phyloP scores from a whole-genome alignment of 108 stramenopile genomes.

The Skeletonema menzelii region DNA sequence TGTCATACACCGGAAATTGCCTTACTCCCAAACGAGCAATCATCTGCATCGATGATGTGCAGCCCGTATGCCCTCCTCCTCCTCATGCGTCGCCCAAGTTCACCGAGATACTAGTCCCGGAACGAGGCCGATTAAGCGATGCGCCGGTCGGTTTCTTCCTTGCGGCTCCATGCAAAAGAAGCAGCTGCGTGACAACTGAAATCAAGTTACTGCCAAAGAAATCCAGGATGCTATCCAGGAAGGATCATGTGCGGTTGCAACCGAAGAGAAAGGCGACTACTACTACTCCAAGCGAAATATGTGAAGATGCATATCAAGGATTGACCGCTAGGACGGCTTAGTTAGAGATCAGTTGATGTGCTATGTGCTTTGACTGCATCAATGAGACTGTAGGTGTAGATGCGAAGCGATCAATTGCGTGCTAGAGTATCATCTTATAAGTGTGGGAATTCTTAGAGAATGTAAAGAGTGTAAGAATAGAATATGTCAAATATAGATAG shows the following conservation, averaged over 20 bases:
- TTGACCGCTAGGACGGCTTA: background rate
- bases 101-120: background rate
- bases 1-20: background rate
- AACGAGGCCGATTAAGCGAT: background rate
- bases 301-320: background rate
- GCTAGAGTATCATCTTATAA: too few species aligned
- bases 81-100: background rate
- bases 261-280: too few species aligned
- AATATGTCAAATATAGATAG: too few species aligned
- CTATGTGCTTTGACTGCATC: too few species aligned
- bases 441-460: too few species aligned
- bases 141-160: background rate
- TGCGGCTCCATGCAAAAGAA: background rate
- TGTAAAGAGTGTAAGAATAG: too few species aligned
- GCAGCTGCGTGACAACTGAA: background rate
- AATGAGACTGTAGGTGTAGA: too few species aligned
- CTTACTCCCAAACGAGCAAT: background rate
- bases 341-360: background rate
- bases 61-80: background rate
- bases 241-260: too few species aligned
- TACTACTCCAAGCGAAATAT: background rate
- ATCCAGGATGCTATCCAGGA: too few species aligned
- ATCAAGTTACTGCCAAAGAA: background rate
- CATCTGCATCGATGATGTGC: background rate
- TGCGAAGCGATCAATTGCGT: too few species aligned